These are phyloP conservation scores for Pulveroboletus sp. DNA, from an alignment of 768 basidiomycete species.

Conservation along the genomic window DNA sequence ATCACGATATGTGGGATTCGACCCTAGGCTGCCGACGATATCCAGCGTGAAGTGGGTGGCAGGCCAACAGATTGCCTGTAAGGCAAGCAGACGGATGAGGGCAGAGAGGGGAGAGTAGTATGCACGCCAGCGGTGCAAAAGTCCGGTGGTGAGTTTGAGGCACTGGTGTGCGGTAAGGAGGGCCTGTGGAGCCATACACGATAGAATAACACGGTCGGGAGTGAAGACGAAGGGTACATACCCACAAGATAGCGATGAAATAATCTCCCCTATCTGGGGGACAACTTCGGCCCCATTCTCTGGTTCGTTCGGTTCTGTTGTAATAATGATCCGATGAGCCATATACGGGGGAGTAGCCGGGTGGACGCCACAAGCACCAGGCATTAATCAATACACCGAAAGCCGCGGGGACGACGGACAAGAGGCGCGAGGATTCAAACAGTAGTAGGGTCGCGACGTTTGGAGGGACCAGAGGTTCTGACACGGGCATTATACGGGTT, in stretches of 20 bases:
- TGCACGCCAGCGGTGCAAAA: constrained; percentile 83
- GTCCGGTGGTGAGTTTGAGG: constrained; percentile 79
- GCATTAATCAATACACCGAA: constrained; percentile 61
- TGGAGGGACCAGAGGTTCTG: constrained; percentile 48
- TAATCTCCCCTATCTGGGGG: constrained; percentile 59
- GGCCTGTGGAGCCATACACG: constrained; percentile 42
- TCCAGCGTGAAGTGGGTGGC: constrained; percentile 82
- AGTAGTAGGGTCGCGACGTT: constrained; percentile 51
- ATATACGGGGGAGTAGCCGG: constrained; percentile 19
- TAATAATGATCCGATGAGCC: constrained; percentile 1
- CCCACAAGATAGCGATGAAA: constrained; percentile 68
- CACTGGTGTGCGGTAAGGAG: constrained; percentile 88
- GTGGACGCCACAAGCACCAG: constrained; percentile 49
- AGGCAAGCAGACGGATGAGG: constrained; percentile 83
- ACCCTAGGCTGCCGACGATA: constrained; percentile 48
- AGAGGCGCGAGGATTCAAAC: constrained; percentile 64
- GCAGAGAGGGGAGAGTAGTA: constrained; percentile 89
- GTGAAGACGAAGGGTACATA: constrained; percentile 27
- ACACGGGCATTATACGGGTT: constrained; percentile 51
- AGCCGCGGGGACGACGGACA: constrained; percentile 68
- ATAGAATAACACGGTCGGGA: not conserved
- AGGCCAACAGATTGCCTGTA: constrained; percentile 97
- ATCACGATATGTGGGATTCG: constrained; percentile 7
- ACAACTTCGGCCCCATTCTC: constrained; percentile 28
- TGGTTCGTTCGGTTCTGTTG: not conserved